Percentiles rank a stretch among this genome's conserved stretches.
These are phyloP conservation scores for Lophium mytilinum DNA, from an alignment of 495 filamentous ascomycete genomes.

Conservation along the genomic window DNA sequence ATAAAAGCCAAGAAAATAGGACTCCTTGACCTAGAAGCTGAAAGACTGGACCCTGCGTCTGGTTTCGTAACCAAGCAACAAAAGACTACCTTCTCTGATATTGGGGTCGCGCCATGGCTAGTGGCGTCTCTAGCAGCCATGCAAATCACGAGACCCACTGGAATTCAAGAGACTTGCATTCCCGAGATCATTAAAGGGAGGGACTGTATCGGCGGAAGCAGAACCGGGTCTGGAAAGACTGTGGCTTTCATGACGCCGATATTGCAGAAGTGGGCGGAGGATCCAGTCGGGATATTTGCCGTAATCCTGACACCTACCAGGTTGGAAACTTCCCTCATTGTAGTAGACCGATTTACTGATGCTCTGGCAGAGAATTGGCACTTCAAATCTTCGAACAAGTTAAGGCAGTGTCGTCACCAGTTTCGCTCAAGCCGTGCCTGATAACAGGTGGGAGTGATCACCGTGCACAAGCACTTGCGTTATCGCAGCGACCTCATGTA, in stretches of 20 bases:
- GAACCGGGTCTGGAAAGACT: constrained; percentile 98
- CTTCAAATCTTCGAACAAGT: constrained; percentile 95
- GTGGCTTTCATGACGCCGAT: constrained; percentile 92
- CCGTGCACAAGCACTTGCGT: constrained; percentile 76
- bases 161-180: constrained; percentile 87
- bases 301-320: constrained; percentile 83
- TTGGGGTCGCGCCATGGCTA: constrained; percentile 81
- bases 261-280: constrained; percentile 83
- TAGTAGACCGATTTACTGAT: neutral
- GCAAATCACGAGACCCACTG: constrained; percentile 82
- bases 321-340: constrained; percentile 32
- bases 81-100: constrained; percentile 60
- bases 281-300: constrained; percentile 86
- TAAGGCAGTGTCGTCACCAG: constrained; percentile 77
- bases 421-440: constrained; percentile 74
- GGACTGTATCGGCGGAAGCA: constrained; percentile 85
- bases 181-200: constrained; percentile 80
- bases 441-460: constrained; percentile 90
- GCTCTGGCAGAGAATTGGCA: constrained; percentile 63
- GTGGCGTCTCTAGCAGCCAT: constrained; percentile 74
- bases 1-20: constrained; percentile 18
- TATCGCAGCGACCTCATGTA: constrained; percentile 75
- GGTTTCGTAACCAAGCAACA: constrained; percentile 19
- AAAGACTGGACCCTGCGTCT: neutral
- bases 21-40: neutral